These are phyloP conservation scores for Gloeostereum incarnatum DNA, from an alignment of 768 basidiomycete species.

Conservation along the genomic window DNA sequence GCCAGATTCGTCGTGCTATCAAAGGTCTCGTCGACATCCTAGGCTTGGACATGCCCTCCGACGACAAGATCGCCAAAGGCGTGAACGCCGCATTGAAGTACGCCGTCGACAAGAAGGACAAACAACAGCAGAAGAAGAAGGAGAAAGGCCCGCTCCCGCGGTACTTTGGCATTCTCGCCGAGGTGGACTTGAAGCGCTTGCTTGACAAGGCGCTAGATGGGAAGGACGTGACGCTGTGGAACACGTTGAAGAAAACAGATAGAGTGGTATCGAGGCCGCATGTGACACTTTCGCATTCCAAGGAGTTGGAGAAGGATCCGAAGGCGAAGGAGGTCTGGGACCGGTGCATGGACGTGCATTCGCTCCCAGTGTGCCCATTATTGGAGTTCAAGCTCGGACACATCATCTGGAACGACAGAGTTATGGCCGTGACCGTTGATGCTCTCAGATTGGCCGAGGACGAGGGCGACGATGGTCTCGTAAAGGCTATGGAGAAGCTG, in stretches of 20 bases:
- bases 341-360: constrained; percentile 35
- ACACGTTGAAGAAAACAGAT: constrained; percentile 26
- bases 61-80: constrained; percentile 49
- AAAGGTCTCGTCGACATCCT: constrained; percentile 48
- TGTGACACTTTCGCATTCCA: constrained; percentile 77
- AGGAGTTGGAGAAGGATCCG: constrained; percentile 16
- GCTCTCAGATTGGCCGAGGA: constrained; percentile 32
- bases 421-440: constrained; percentile 76
- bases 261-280: constrained; percentile 63
- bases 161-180: constrained; percentile 76
- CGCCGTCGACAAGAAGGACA: constrained; percentile 16
- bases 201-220: constrained; percentile 35
- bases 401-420: constrained; percentile 66
- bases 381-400: constrained; percentile 54
- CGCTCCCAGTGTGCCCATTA: constrained; percentile 29
- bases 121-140: constrained; percentile 15
- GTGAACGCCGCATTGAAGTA: constrained; percentile 35
- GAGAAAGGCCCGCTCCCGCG: constrained; percentile 32
- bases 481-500: constrained; percentile 6
- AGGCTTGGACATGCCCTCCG: constrained; percentile 39
- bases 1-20: constrained; percentile 39
- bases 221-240: constrained; percentile 35
- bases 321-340: constrained; percentile 29
- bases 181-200: constrained; percentile 35
- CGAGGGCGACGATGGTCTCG: constrained; percentile 16